Evolutionary conservation across 306 rosid species (phyloP), one percentile per base, ranked within the genome.

Genomic region (Lathyrus sativus): DNA sequence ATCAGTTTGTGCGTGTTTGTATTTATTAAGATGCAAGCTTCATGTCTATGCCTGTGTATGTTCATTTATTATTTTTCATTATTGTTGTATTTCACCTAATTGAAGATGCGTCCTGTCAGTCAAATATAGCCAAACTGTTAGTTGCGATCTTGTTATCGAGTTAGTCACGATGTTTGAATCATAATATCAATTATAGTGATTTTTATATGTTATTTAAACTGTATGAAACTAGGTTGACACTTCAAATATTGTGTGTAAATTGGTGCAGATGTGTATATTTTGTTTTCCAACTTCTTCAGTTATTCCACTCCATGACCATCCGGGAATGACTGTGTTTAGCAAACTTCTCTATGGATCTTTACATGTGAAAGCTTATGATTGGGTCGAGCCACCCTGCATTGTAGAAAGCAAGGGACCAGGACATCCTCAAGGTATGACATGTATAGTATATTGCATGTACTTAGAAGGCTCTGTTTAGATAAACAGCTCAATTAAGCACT

Each of bases 281-380:
- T 79, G 97, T 74, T 93, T 93, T 78, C 97, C 98, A 15, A 85
- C 96, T 67, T 93, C 98, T 62, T 70, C 98, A 0, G 85, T 82
- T 75, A 88, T 93, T 78, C 96, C 96, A 43, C 97, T 93, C 15
- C 98, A 93, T 57, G 98, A 88, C 79, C 98, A 90, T 78, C 98
- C 98, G n/a, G 86, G 83, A 79, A 93, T 93, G 98, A 90, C 95
- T 65, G 96, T 93, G 72, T 88, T 86, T 70, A 93, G 96, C 86
- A 93, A 93, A 86, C 73, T 90, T 84, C 90, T 93, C 19, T 93
- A 86, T 67, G 98, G 98, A 66, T 92, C 96, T 77, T 76, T 92
- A 86, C 96, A 88, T 71, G 96, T 92, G 72, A 92, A 89, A 89
- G 96, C 91, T 73, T 92, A 92, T 78, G 96, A 92, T 63, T 92